These are phyloP conservation scores for Elasticomyces elasticus DNA, from an alignment of 495 filamentous ascomycete species.

Conservation along the genomic window DNA sequence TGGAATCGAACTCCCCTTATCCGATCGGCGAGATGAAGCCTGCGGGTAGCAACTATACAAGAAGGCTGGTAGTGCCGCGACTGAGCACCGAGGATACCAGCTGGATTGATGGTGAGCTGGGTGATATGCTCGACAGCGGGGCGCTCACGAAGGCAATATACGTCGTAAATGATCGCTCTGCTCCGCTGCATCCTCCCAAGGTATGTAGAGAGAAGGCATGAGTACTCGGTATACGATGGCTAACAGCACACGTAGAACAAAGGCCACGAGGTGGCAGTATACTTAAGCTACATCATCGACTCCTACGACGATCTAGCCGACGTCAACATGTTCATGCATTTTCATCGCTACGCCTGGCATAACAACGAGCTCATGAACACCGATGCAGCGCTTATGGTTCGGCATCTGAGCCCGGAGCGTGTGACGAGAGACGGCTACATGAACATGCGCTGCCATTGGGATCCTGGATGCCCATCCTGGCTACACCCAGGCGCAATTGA, in stretches of 20 bases:
- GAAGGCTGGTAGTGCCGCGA: constrained; percentile 48
- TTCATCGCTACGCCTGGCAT: constrained; percentile 58
- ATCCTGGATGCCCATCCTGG: constrained; percentile 44
- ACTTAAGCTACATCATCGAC: constrained; percentile 63
- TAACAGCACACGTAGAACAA: too few species aligned
- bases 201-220: too few species aligned
- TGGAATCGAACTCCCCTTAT: constrained; percentile 16
- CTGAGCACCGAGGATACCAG: constrained; percentile 46
- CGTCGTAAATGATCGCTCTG: constrained; percentile 50
- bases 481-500: constrained; percentile 46
- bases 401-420: constrained; percentile 34
- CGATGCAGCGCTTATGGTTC: constrained; percentile 36
- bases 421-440: constrained; percentile 41
- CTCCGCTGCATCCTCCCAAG: constrained; percentile 53
- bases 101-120: constrained; percentile 51
- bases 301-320: constrained; percentile 61
- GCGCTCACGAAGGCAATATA: constrained; percentile 50
- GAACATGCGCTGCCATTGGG: constrained; percentile 44
- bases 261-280: constrained; percentile 68
- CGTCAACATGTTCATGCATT: constrained; percentile 59
- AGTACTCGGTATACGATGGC: too few species aligned
- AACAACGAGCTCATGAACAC: constrained; percentile 42
- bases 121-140: constrained; percentile 28
- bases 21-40: constrained; percentile 21
- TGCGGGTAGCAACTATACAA: constrained; percentile 32